Conservation (phyloP, 352 stramenopile genomes). For the Peronospora belbahrii region DNA sequence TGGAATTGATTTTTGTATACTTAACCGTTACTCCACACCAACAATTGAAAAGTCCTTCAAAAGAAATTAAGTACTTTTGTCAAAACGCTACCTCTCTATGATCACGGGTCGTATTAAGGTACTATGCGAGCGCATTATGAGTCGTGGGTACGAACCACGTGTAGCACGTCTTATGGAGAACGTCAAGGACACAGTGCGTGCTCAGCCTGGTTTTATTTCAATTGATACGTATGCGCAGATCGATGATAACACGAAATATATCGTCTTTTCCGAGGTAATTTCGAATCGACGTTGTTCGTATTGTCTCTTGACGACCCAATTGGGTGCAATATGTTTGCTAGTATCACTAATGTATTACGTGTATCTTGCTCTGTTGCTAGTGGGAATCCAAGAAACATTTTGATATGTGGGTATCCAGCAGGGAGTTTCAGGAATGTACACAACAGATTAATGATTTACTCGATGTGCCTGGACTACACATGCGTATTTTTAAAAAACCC, state of each 20-base stretch:
- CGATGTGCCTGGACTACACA: slow-evolving; percentile 73
- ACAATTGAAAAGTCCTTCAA: not conserved
- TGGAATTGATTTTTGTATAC: no score
- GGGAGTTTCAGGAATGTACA: slow-evolving; percentile 73
- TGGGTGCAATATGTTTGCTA: no score
- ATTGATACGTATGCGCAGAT: slow-evolving; percentile 73
- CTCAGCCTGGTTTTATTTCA: slow-evolving; percentile 63
- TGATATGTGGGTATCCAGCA: slow-evolving; percentile 67
- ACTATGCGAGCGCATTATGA: slow-evolving; percentile 85
- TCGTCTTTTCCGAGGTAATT: slow-evolving; percentile 87
- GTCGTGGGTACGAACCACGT: slow-evolving; percentile 75
- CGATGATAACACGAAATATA: slow-evolving; percentile 81
- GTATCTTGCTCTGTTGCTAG: no score
- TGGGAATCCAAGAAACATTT: slow-evolving; percentile 79
- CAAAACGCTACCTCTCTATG: slow-evolving; percentile 9
- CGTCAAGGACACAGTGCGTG: slow-evolving; percentile 73
- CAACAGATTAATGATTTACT: slow-evolving; percentile 79
- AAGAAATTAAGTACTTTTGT: not conserved
- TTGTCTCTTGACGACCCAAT: no score
- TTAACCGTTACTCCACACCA: not conserved
- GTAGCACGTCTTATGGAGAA: slow-evolving; percentile 82
- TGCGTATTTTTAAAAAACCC: slow-evolving; percentile 69
- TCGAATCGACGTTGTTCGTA: no score
- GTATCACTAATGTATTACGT: no score
- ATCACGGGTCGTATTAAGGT: slow-evolving; percentile 45